Conservation (phyloP, 768 basidiomycete species). For the Boletus tylopilopsis region DNA sequence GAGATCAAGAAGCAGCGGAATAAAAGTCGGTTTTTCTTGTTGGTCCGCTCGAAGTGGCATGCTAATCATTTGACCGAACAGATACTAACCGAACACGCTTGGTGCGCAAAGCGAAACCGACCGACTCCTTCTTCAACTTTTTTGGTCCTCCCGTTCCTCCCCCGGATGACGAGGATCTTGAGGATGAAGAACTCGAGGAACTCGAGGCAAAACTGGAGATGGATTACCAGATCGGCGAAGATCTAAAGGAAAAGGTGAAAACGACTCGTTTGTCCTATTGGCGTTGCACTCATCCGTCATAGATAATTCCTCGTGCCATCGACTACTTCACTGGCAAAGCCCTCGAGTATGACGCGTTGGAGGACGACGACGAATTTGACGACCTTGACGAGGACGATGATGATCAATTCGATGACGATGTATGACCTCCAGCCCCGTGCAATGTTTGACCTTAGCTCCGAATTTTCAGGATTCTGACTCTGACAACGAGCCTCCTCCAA, state of each 20-base stretch:
- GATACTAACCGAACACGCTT: constrained; percentile 83
- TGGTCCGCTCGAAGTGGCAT: background rate
- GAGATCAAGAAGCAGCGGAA: constrained; percentile 99
- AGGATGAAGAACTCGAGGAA: constrained; percentile 83
- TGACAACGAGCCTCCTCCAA: constrained; percentile 57
- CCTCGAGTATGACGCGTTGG: constrained; percentile 67
- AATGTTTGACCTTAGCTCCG: constrained; percentile 17
- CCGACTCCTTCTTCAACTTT: constrained; percentile 99
- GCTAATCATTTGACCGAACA: constrained; percentile 26
- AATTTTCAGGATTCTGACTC: constrained; percentile 60
- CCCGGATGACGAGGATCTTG: constrained; percentile 65
- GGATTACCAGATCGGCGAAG: constrained; percentile 98
- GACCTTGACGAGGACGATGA: constrained; percentile 51
- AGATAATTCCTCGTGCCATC: constrained; percentile 93
- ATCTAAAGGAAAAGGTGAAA: constrained; percentile 92
- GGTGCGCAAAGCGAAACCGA: constrained; percentile 81
- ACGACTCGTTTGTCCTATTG: background rate
- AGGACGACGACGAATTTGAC: constrained; percentile 59
- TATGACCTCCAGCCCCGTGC: constrained; percentile 29
- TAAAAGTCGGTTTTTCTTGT: constrained; percentile 63
- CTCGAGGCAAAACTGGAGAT: constrained; percentile 92
- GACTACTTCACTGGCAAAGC: constrained; percentile 99
- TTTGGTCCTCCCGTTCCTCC: constrained; percentile 82
- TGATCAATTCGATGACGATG: constrained; percentile 59
- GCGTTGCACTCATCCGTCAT: background rate